Evolutionary conservation across 2,329 filamentous ascomycete species (phyloP).

Genomic region (Cladobotryum mycophilum): DNA sequence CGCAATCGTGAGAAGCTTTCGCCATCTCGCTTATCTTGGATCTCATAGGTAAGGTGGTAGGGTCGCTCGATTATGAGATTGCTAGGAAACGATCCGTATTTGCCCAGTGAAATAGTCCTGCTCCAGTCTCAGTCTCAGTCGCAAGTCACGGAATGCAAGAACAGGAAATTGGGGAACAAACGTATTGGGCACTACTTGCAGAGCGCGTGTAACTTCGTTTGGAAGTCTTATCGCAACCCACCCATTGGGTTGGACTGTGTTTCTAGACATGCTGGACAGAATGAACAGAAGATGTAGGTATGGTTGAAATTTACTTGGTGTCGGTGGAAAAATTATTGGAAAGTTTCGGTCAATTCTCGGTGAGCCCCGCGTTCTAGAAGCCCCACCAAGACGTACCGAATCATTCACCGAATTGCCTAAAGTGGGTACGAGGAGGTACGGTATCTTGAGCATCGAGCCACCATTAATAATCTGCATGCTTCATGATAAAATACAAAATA

Average conservation of each 20-base stretch:
- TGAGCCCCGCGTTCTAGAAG: slow-evolving; percentile 24
- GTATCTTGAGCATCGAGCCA: not conserved
- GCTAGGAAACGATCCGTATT: slow-evolving; percentile 84
- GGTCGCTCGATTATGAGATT: slow-evolving; percentile 89
- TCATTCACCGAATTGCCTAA: slow-evolving; percentile 7
- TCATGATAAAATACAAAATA: too few relatives aligned
- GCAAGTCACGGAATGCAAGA: not conserved
- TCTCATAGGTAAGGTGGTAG: slow-evolving; percentile 85
- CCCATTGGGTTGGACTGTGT: slow-evolving; percentile 44
- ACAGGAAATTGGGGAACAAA: slow-evolving; percentile 25
- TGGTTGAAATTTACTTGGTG: not conserved
- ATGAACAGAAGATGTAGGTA: not conserved
- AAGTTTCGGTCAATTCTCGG: slow-evolving; percentile 17
- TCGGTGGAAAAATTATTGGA: slow-evolving; percentile 12
- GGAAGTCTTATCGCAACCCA: slow-evolving; percentile 57
- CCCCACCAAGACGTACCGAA: slow-evolving; percentile 2
- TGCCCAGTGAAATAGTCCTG: slow-evolving; percentile 81
- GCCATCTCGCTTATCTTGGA: slow-evolving; percentile 63
- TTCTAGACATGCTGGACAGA: slow-evolving; percentile 23
- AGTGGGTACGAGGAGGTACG: too few relatives aligned
- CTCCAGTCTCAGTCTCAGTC: slow-evolving; percentile 19
- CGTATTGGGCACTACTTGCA: slow-evolving; percentile 57
- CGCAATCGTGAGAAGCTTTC: slow-evolving; percentile 65
- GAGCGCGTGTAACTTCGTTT: slow-evolving; percentile 49
- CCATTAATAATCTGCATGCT: not conserved